Evolutionary conservation across 495 filamentous ascomycete species (phyloP), one percentile per base, ranked within the genome.

Genomic region (Bombardia bombarda): DNA sequence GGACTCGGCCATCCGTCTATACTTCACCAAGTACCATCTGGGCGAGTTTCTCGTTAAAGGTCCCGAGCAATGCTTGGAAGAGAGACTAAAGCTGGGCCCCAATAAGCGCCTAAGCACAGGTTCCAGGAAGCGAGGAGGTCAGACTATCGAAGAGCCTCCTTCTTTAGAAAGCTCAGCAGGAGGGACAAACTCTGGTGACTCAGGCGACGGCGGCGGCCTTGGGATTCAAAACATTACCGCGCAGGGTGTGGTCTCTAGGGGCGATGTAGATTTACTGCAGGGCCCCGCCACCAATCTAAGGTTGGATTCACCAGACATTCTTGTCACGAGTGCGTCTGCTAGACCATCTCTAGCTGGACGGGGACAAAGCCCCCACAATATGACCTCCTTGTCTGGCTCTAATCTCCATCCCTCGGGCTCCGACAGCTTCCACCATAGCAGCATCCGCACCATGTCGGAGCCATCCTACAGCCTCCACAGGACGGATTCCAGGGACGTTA

Each of bases 11-110:
- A 64, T 78, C 1, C 72, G 75, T 28, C 47, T 80, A 1, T 80
- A 77, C 57, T 71, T 75, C 7, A 73, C 70, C 0, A 71, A 64
- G 30, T 61, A 74, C 17, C 56, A 65, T 0, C 61, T 78, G 3
- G 56, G 68, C 19, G 67, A 78, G 1, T 82, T 75, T 22, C 49
- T 70, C 8, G 46, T 50, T 16, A 68, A 66, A 25, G 69, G 70
- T 0, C 67, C 68, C 0, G 69, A 72, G 37, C 47, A 40, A 5
- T 71, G 67, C 31, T 35, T 73, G 9, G 47, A 53, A 16, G 67
- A 71, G 24, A 57, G 67, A 7, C 42, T 72, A 32, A 58, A 53
- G n/a, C 56, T 61, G 3, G 60, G 63, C 3, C 51, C 35, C 7
- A n/a, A n/a, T n/a, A 44, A 43, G 12, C 41, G 47, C 2, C 46